Evolutionary conservation across 2,329 filamentous ascomycete genomes (phyloP), one percentile per base, ranked within the genome.

Genomic region (Lachnellula arida): DNA sequence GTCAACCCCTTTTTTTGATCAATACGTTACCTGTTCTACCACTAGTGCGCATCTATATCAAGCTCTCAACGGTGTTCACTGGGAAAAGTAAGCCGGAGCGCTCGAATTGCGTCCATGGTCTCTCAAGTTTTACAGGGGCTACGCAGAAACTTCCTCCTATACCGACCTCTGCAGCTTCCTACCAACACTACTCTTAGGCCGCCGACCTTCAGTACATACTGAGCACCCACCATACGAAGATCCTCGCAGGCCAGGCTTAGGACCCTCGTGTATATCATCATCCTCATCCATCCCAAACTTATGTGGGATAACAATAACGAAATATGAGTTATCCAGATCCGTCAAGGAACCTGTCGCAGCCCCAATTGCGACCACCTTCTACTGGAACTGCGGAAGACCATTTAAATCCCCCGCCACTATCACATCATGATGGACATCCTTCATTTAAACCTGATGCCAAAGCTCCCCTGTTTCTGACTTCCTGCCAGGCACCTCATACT

Each of bases 261-360:
- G 63, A 19, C 60, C 64, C 52, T 54, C 63, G 53, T 63, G 60
- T 55, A 37, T 66, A 65, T 56, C 64, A 65, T 39, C 54, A 56
- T 43, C 74, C 55, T 75, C 76, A 50, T 25, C 58, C 57, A 37
- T 58, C 58, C 40, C 55, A 58, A 32, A 23, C 73, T 14, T 81
- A 78, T 65, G 66, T 74, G 57, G 52, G 56, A 40, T 68, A 73
- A 11, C 72, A 79, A 67, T 80, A 84, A 8, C 49, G 34, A 28
- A 73, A 78, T 49, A 71, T 76, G 63, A 76, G 84, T 70, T 85
- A 85, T 71, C 74, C 80, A 62, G 82, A 85, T 54, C 63, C 68
- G 14, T 64, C 66, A 22, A 67, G 70, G 50, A 68, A 71, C 28
- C 58, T 63, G 59, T 69, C 64, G n/a, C 65, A n/a, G n/a, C n/a